Percentiles rank a stretch among this genome's conserved stretches.
These are phyloP conservation scores for Coccomyxa sp. DNA, from an alignment of 139 green algal species.

Conservation along the genomic window DNA sequence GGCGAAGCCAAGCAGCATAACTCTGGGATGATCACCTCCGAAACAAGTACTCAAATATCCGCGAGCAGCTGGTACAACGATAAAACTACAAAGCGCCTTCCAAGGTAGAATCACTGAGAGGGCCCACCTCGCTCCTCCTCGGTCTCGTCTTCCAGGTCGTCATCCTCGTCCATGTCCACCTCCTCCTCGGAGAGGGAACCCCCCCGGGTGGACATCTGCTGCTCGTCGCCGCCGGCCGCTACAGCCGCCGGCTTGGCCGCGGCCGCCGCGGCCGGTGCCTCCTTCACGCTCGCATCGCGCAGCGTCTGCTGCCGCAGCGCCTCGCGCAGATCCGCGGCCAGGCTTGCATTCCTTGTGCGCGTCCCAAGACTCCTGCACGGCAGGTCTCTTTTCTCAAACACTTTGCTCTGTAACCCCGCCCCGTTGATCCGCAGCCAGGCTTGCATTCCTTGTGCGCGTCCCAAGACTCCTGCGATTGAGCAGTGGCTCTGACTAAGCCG, in stretches of 20 bases:
- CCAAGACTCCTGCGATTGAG: background rate
- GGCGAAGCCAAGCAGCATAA: too few relatives aligned
- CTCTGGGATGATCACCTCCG: too few relatives aligned
- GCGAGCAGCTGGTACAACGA: too few relatives aligned
- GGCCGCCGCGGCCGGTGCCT: background rate
- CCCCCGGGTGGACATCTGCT: background rate
- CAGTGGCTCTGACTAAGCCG: too few relatives aligned
- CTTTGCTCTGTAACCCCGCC: background rate
- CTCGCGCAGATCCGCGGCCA: background rate
- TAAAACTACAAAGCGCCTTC: too few relatives aligned
- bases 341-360: background rate
- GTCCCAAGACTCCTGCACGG: background rate
- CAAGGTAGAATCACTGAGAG: too few relatives aligned
- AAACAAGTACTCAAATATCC: too few relatives aligned
- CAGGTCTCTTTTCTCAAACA: too few relatives aligned
- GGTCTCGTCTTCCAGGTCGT: slow-evolving; percentile 8
- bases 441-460: background rate
- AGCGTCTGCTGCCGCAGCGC: slow-evolving; percentile 1
- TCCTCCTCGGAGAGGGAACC: background rate
- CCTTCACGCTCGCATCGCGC: background rate
- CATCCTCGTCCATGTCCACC: background rate
- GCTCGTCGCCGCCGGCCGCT: background rate
- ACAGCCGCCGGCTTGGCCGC: background rate
- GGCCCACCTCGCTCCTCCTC: slow-evolving; percentile 5
- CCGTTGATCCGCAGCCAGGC: slow-evolving; percentile 1